Evolutionary conservation across 371 early-diverging fungal genomes (phyloP).

Genomic region (Actinomortierella wolfii): DNA sequence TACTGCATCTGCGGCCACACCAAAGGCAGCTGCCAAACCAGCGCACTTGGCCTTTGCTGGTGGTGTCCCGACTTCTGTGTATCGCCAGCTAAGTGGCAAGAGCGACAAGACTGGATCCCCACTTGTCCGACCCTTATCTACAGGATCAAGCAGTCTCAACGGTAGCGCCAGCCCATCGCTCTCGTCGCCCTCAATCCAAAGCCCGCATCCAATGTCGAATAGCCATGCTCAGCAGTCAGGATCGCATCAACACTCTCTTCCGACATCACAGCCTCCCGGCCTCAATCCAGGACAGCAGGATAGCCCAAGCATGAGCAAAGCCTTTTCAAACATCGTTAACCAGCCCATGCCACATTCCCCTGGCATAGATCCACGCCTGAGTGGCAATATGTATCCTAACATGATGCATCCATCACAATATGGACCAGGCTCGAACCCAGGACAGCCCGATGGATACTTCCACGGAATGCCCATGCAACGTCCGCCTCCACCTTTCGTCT

Average conservation of each 20-base stretch:
- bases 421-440: no score
- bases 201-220: conserved; percentile 16
- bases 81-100: conserved; percentile 67
- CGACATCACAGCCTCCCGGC: neutral
- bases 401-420: no score
- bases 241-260: conserved; percentile 5
- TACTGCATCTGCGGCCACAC: conserved; percentile 16
- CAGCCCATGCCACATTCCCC: conserved; percentile 27
- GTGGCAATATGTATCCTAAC: conserved; percentile 28
- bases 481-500: conserved; percentile 32
- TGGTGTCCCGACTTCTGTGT: conserved; percentile 69
- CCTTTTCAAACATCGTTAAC: neutral
- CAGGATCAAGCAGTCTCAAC: conserved; percentile 15
- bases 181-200: conserved; percentile 26
- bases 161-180: conserved; percentile 31
- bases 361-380: conserved; percentile 33
- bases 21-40: conserved; percentile 32
- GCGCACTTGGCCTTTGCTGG: conserved; percentile 58
- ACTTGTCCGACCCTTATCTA: conserved; percentile 32
- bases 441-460: conserved; percentile 20
- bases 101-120: conserved; percentile 35
- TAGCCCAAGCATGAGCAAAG: conserved; percentile 27
- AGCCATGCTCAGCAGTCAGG: conserved; percentile 1
- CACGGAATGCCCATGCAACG: conserved; percentile 40
- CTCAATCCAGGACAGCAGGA: conserved; percentile 10